Evolutionary conservation across 768 basidiomycete species (phyloP), one percentile per base, ranked within the genome.

Genomic region (Gloeostereum incarnatum): DNA sequence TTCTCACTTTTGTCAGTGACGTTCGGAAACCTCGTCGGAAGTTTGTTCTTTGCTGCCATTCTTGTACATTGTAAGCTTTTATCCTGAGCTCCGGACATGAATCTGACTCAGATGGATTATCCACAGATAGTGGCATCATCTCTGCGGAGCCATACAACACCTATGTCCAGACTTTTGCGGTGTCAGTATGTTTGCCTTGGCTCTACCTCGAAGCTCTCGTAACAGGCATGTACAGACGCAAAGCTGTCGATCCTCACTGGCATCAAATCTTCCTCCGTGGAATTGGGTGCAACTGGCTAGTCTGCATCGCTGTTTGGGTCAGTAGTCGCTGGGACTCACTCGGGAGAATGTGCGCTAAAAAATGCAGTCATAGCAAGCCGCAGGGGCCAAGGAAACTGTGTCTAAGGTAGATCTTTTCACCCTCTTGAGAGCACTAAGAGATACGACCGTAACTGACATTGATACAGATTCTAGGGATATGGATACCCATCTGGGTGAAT

Each of bases 281-380:
- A 0, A 81, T 85, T 45, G 82, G 71, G 5, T 85, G 82, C 46
- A 85, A 85, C 46, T 85, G 80, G 81, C 64, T 85, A 1, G 82
- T 85, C 25, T 80, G 69, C 43, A 57, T 83, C 4, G 82, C 81
- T 2, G 62, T 85, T 39, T 85, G 82, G 81, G 82, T 81, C 40
- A 20, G 78, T 56, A 14, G 17, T 25, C 17, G 2, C n/a, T 16
- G 24, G 3, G 33, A 3, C 14, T n/a, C 7, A 7, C 9, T 34
- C 22, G 32, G 5, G 6, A 24, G 6, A 18, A 14, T 19, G 8
- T 13, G 13, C n/a, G 21, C 16, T 36, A 11, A 40, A 25, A 29
- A 13, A 30, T 22, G 11, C 19, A 42, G n/a, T 36, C 45, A 26
- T 51, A 85, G 82, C 81, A 82, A 82, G 71, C 78, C 0, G 62